phyloP scores from a whole-genome alignment of 1,139 yeast species.

The Magnusiomyces suaveolens region DNA sequence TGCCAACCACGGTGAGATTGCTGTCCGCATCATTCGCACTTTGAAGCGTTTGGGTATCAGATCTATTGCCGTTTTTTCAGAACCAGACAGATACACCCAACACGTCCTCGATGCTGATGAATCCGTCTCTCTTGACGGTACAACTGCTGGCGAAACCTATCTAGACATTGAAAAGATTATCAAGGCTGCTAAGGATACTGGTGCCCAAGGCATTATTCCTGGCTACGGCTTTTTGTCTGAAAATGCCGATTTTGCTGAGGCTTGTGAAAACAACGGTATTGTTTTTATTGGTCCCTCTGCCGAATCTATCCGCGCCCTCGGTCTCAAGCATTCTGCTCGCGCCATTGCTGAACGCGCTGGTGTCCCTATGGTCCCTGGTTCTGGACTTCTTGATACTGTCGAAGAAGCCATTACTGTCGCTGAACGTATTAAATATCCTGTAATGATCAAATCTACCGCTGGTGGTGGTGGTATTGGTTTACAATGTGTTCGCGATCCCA shows the following conservation, averaged over 20 bases:
- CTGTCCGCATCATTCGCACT: conserved; percentile 85
- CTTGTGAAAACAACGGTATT: conserved; percentile 71
- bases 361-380: conserved; percentile 94
- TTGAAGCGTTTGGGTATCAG: conserved; percentile 67
- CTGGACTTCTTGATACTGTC: conserved; percentile 62
- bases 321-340: conserved; percentile 92
- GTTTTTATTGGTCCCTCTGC: conserved; percentile 94
- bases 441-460: conserved; percentile 95
- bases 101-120: conserved; percentile 79
- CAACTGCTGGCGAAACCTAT: conserved; percentile 83
- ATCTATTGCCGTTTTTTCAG: conserved; percentile 82
- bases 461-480: conserved; percentile 99
- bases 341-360: conserved; percentile 80
- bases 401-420: conserved; percentile 72
- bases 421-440: conserved; percentile 71
- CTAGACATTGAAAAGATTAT: conserved; percentile 75
- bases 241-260: conserved; percentile 90
- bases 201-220: conserved; percentile 89
- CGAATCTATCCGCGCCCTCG: conserved; percentile 79
- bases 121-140: conserved; percentile 69
- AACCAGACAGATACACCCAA: conserved; percentile 78
- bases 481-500: conserved; percentile 78
- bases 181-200: conserved; percentile 69
- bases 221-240: conserved; percentile 96
- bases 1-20: conserved; percentile 97